Conservation (phyloP, 1,284 basidiomycete species). For the Ganoderma meredithae region DNA sequence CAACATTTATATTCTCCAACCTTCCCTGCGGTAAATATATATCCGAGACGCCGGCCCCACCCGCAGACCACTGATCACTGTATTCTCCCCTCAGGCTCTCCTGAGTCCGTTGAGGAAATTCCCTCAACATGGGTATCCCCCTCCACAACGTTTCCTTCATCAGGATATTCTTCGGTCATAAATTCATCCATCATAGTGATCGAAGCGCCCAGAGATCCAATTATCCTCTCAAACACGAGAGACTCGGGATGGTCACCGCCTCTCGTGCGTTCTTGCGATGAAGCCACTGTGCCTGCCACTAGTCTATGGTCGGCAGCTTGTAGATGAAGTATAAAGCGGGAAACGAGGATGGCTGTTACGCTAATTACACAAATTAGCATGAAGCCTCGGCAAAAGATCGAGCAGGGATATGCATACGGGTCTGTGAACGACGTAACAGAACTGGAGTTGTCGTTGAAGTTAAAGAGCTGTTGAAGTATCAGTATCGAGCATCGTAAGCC, state of each 20-base stretch:
- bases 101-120: too few species aligned
- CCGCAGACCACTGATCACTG: too few species aligned
- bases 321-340: slow-evolving; percentile 7
- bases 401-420: background rate
- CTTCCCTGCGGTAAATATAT: too few species aligned
- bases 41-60: too few species aligned
- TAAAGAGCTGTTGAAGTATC: background rate
- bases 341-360: background rate
- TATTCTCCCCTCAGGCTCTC: too few species aligned
- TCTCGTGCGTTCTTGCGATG: background rate
- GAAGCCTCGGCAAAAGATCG: background rate
- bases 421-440: background rate
- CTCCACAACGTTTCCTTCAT: background rate
- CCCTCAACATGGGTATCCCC: background rate
- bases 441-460: background rate
- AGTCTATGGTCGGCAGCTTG: background rate
- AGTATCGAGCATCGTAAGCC: too few species aligned
- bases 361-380: background rate
- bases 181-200: background rate
- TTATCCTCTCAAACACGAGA: background rate
- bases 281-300: background rate
- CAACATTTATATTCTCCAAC: too few species aligned
- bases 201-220: background rate
- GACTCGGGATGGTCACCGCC: background rate
- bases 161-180: background rate